These are phyloP conservation scores for Pontederia paniculata DNA, from an alignment of 176 grass and related monocot species.

Conservation along the genomic window DNA sequence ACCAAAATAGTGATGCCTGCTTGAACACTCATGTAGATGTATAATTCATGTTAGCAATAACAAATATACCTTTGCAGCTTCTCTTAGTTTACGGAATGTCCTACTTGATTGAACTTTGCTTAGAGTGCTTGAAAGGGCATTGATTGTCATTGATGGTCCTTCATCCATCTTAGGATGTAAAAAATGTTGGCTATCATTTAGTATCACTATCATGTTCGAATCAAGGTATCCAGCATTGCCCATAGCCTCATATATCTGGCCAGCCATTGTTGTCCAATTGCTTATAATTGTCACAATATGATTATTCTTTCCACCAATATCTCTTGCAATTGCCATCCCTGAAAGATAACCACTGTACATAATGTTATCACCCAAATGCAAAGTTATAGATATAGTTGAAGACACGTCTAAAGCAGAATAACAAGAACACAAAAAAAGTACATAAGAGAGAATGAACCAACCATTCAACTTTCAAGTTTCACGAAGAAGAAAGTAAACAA, in stretches of 20 bases:
- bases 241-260: slow-evolving; percentile 76
- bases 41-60: slow-evolving; percentile 1
- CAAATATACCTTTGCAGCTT: slow-evolving; percentile 63
- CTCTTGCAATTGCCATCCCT: slow-evolving; percentile 74
- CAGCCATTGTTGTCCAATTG: slow-evolving; percentile 78
- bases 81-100: slow-evolving; percentile 58
- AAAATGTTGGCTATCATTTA: slow-evolving; percentile 53
- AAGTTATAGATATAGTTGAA: not conserved
- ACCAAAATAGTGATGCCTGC: not conserved
- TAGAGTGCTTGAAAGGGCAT: slow-evolving; percentile 56
- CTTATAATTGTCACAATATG: slow-evolving; percentile 58
- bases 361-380: not conserved
- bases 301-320: slow-evolving; percentile 61
- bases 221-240: slow-evolving; percentile 60
- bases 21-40: not conserved
- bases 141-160: slow-evolving; percentile 37
- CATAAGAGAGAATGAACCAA: no score
- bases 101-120: slow-evolving; percentile 77
- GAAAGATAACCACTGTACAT: slow-evolving; percentile 7
- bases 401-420: not conserved
- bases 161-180: slow-evolving; percentile 42
- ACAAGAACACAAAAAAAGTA: no score
- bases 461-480: no score
- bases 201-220: slow-evolving; percentile 77
- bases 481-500: no score